A percentile compares a stretch with the other conserved stretches of the same genome.
phyloP scores from a whole-genome alignment of 805 yeast genomes.

The Lachancea cidri region DNA sequence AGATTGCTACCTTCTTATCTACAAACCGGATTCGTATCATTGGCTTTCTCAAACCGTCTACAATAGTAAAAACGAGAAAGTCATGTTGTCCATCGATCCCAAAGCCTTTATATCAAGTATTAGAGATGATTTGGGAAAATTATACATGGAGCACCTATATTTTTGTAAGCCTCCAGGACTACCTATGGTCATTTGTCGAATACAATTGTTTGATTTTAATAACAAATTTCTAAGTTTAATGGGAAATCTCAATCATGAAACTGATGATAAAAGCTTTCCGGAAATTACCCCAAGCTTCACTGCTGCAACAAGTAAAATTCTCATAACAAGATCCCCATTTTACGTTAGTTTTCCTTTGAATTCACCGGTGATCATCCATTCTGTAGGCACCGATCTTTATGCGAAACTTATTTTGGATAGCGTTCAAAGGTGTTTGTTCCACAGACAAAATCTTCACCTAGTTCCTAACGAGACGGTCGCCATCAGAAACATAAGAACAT shows the following conservation, averaged over 20 bases:
- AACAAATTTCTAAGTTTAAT: conserved; percentile 13
- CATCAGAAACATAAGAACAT: conserved; percentile 46
- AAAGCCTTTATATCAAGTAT: conserved; percentile 46
- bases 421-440: conserved; percentile 44
- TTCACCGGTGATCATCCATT: conserved; percentile 62
- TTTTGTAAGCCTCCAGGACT: conserved; percentile 59
- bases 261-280: neutral
- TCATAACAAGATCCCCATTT: conserved; percentile 21
- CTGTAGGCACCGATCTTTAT: conserved; percentile 41
- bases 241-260: neutral
- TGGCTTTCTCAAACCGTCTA: conserved; percentile 36
- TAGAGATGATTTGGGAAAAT: conserved; percentile 41
- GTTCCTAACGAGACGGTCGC: conserved; percentile 34
- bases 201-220: conserved; percentile 60
- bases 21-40: conserved; percentile 40
- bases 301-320: neutral
- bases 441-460: conserved; percentile 38
- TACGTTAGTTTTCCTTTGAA: conserved; percentile 64
- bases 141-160: conserved; percentile 62
- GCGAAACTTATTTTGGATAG: conserved; percentile 55
- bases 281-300: neutral
- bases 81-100: conserved; percentile 40
- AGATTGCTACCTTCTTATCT: conserved; percentile 61
- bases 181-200: conserved; percentile 55
- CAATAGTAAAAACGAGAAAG: conserved; percentile 24